These are phyloP conservation scores for Xylariaceae sp. DNA, from an alignment of 2,329 filamentous ascomycete species.

Conservation along the genomic window DNA sequence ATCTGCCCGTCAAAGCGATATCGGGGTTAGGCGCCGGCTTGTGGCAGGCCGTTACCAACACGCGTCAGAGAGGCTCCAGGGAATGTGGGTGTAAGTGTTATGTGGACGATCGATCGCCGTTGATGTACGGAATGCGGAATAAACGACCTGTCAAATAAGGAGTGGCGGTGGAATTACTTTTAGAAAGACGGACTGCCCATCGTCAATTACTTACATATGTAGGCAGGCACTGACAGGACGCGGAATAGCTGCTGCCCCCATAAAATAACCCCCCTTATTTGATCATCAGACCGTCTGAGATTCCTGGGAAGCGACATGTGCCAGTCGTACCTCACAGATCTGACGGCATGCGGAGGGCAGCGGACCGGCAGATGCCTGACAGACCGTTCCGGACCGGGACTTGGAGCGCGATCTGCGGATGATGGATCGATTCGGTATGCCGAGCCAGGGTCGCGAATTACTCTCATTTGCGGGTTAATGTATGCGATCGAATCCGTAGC, in stretches of 20 bases:
- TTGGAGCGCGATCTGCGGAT: neutral
- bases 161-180: neutral
- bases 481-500: too few relatives aligned
- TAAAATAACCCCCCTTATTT: too few relatives aligned
- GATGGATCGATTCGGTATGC: neutral
- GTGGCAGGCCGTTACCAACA: constrained; percentile 22
- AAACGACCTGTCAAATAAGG: neutral
- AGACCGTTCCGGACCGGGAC: neutral
- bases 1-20: constrained; percentile 2
- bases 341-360: too few relatives aligned
- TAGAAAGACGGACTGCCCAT: neutral
- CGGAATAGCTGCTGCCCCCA: neutral
- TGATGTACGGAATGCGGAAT: neutral
- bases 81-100: neutral
- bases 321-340: too few relatives aligned
- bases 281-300: too few relatives aligned
- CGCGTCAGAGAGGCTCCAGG: neutral
- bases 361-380: neutral
- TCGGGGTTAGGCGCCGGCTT: constrained; percentile 9
- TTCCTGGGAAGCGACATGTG: too few relatives aligned
- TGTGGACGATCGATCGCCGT: neutral
- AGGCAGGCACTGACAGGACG: neutral
- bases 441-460: too few relatives aligned
- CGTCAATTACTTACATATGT: neutral
- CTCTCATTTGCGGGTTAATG: too few relatives aligned